These are phyloP conservation scores for Gracilaria caudata DNA, from an alignment of 23 red algal species.

Conservation along the genomic window DNA sequence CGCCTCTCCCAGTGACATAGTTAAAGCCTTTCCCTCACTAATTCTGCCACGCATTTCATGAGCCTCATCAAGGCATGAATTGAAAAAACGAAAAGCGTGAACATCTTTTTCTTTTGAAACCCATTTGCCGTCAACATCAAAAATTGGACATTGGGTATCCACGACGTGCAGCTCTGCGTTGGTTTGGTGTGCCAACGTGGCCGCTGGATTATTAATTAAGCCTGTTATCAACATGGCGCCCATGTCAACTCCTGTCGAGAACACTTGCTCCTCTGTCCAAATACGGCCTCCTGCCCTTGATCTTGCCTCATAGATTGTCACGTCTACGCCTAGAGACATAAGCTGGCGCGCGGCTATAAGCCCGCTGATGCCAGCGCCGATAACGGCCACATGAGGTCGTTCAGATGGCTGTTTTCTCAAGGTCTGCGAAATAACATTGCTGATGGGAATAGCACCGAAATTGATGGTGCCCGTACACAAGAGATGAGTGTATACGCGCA, in stretches of 20 bases:
- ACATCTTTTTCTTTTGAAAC: slow-evolving; percentile 74
- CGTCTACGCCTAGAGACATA: slow-evolving; percentile 52
- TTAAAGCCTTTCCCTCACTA: not conserved
- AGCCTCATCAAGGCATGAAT: slow-evolving; percentile 71
- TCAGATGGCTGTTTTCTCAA: not conserved
- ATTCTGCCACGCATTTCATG: slow-evolving; percentile 30
- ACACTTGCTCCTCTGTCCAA: slow-evolving; percentile 43
- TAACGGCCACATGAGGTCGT: slow-evolving; percentile 49
- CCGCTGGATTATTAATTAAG: slow-evolving; percentile 77
- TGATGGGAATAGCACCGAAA: slow-evolving; percentile 69
- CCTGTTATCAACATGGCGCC: slow-evolving; percentile 96
- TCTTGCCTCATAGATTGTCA: slow-evolving; percentile 77
- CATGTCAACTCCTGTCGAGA: slow-evolving; percentile 70
- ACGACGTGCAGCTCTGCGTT: slow-evolving; percentile 38
- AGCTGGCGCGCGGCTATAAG: slow-evolving; percentile 87
- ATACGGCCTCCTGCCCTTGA: slow-evolving; percentile 81
- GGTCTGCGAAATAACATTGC: not conserved
- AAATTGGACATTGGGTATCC: slow-evolving; percentile 76
- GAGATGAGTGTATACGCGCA: slow-evolving; percentile 60
- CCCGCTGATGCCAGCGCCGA: slow-evolving; percentile 89
- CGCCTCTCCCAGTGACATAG: slow-evolving; percentile 60
- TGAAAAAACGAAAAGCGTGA: slow-evolving; percentile 68
- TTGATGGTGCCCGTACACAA: slow-evolving; percentile 76
- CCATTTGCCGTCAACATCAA: slow-evolving; percentile 69
- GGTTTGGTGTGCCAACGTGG: slow-evolving; percentile 71